Percentiles rank a stretch among this genome's conserved stretches.
Evolutionary conservation across 306 rosid genomes (phyloP).

Genomic region (Rubus idaeus): DNA sequence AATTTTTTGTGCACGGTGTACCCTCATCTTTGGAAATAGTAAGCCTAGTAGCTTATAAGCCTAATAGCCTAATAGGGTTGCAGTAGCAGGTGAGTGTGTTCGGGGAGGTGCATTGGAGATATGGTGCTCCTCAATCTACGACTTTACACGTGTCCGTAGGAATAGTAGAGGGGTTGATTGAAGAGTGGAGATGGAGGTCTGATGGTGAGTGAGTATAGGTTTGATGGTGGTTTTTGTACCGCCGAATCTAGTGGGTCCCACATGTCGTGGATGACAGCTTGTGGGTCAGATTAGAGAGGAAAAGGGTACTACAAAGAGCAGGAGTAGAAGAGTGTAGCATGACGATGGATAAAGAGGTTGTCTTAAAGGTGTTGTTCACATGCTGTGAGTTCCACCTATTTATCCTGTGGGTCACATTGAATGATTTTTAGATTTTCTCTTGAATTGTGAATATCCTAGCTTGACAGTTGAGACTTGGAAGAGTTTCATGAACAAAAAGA

Average conservation of each 20-base stretch:
- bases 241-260: slow-evolving; percentile 18
- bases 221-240: not conserved
- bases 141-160: not conserved
- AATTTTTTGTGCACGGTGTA: slow-evolving; percentile 27
- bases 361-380: slow-evolving; percentile 8
- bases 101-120: slow-evolving; percentile 6
- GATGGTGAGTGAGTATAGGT: not conserved
- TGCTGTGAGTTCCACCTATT: slow-evolving; percentile 24
- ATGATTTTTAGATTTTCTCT: not conserved
- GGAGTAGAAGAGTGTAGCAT: not conserved
- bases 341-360: slow-evolving; percentile 6
- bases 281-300: slow-evolving; percentile 28
- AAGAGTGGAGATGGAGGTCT: not conserved
- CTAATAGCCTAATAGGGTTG: not conserved
- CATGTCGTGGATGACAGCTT: slow-evolving; percentile 25
- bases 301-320: not conserved
- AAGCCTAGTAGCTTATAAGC: not conserved
- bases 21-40: slow-evolving; percentile 40
- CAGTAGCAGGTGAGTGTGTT: slow-evolving; percentile 7
- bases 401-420: slow-evolving; percentile 5
- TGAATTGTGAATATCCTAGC: not conserved
- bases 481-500: not conserved
- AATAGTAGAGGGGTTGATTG: not conserved
- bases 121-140: not conserved
- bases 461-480: not conserved